Base-by-base conservation (phyloP, 2,329 filamentous ascomycete genomes). In the Ophiocordyceps robertsii region DNA sequence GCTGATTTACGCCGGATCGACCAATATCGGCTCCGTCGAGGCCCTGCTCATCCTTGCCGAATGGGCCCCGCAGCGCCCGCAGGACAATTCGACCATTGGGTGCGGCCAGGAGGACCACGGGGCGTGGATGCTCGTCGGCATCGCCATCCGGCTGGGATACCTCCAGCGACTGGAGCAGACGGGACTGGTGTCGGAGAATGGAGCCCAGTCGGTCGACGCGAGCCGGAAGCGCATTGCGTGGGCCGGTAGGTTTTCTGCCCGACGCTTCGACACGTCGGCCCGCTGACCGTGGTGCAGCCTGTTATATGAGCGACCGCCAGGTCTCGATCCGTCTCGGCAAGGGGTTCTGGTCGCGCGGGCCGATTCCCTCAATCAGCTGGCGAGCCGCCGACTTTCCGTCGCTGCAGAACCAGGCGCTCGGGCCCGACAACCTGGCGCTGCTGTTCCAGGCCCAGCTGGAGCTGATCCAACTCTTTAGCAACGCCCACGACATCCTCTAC, bases 51-150 rank as follows among this genome's bases (percentile, higher is more conserved):
- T 86, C 2, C 70, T 86, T 2, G 81, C 82, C 0, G 81, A 86
- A 53, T 86, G 82, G 82, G 80, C 79, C 7, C 79, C 80, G 0
- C 80, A 82, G 46, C 75, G 77, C 0, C 70, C 78, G 2, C 66
- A 77, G 6, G 70, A 72, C 30, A 73, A 75, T 29, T 76, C 76
- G 29, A 68, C 73, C 24, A 77, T 85, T 17, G 82, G 81, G 0
- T 71, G 80, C 43, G 82, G 82, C 9, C 81, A 85, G 56, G 82
- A 85, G 54, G 81, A 86, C 51, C 72, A 82, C 37, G 80, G 82
- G 29, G 80, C 80, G 0, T 86, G 82, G 82, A 85, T 85, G 80
- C 77, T 84, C 51, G 79, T 84, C 6, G 82, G 82, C 2, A 70
- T 81, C 17, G 82, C 82, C 3, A 61, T 86, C 7, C 71, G 82